Evolutionary conservation across 2,329 filamentous ascomycete genomes (phyloP), one percentile per base, ranked within the genome.

Genomic region (Curvularia eragrostidis): DNA sequence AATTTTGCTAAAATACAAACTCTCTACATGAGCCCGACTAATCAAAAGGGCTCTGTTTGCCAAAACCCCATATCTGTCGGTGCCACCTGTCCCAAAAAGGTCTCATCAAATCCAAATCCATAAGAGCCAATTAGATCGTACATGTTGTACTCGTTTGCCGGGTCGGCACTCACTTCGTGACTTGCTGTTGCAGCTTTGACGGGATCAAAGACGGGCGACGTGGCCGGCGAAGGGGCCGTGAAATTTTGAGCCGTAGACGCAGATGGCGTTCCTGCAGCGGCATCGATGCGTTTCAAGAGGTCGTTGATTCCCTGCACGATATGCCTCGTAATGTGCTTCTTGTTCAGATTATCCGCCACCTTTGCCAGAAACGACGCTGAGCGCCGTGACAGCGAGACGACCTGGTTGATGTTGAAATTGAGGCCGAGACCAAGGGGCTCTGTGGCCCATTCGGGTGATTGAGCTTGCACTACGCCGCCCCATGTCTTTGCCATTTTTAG

Each of bases 401-500:
- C 69, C 39, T 74, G 70, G 7, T 53, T 58, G 44, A 71, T 71
- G 50, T 74, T 71, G 58, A 74, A 72, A 18, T 71, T 72, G 23
- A 73, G 58, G 5, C 70, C 71, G 5, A 72, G 63, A 1, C 69
- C 68, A 1, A 72, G 49, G 0, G 66, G 67, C 39, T 71, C 70
- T 1, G 67, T 66, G 4, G 66, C 62, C 57, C 65, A 65, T 28
- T 70, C 67, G 34, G 69, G 70, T 2, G 68, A 71, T 19, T 61
- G 66, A 2, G 59, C 66, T 52, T 72, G 71, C 1, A 66, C 65
- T 26, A 78, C 70, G 5, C 70, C 68, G 3, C 80, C 79, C 34
- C 75, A 81, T 4, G 79, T 82, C 49, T 78, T 78, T 2, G 80
- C 78, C 13, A 83, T 75, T 58, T 83, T 82, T 18, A 82, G 76